Base-by-base conservation (phyloP, 108 stramenopile genomes). In the Cyclostephanos tholiformis region DNA sequence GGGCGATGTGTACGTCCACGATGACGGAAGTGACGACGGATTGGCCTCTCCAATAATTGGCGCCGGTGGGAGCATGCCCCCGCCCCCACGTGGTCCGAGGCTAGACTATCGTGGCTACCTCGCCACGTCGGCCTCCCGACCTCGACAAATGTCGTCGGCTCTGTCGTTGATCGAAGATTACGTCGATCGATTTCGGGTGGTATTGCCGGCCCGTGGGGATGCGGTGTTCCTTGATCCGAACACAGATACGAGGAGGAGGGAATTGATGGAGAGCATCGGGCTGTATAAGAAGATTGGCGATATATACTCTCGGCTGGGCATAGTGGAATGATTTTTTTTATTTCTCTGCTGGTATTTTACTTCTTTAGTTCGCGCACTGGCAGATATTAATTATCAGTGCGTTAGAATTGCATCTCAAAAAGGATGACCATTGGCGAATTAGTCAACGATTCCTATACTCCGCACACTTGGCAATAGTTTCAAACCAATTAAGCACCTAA, bases 81-180 rank as follows among this genome's bases (percentile, higher is more conserved):
- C 81, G 35, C 78, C 62, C 19, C 82, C 73, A 0, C 44, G 63
- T 8, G 91, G 90, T 46, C 94, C 94, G 12, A 77, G 84, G 19
- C 68, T 92, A 30, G 94, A 95, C 68, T 80, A 79, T 69, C 83
- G 82, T 23, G 94, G 94, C 19, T 95, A 91, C 67, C 74, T 95
- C 36, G 86, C 94, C 50, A 92, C 91, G 17, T 90, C 78, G 58
- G 89, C 84, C 16, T 91, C 91, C 13, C 79, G 91, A 12, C 58
- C 75, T 29, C 67, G 82, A 14, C 91, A 92, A 68, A 86, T 94
- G 84, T 79, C 89, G 62, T 95, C 89, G 30, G 91, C 91, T 14
- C 46, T 72, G 23, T 65, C 72, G 29, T 62, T 95, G 65, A 80
- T 92, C 25, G 51, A 85, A 10, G 67, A 50, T 16, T 95, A 95